A percentile compares a stretch with the other conserved stretches of the same genome.
Evolutionary conservation across 805 yeast species (phyloP).

Genomic region (Scheffersomyces amazonensis): DNA sequence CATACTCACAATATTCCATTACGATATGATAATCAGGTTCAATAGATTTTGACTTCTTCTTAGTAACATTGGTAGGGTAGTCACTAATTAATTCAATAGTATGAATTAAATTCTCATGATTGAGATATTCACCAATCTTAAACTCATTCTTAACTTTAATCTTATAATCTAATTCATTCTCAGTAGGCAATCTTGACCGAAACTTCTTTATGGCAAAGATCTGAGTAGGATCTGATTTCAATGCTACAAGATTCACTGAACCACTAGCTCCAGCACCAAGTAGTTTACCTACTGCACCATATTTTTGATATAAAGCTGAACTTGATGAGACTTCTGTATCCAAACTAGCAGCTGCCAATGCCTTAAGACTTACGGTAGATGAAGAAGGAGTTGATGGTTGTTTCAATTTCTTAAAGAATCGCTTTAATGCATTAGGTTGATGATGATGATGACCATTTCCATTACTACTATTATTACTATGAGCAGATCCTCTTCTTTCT

Average conservation of each 20-base stretch:
- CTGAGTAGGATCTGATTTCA: conserved; percentile 47
- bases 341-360: background rate
- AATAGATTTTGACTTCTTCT: background rate
- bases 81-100: conserved; percentile 80
- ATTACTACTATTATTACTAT: background rate
- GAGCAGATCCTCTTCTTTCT: background rate
- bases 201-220: conserved; percentile 87
- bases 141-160: conserved; percentile 81
- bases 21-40: conserved; percentile 56
- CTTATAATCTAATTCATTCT: conserved; percentile 65
- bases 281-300: conserved; percentile 66
- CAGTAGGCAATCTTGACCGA: conserved; percentile 60
- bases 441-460: conserved; percentile 4
- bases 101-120: conserved; percentile 74
- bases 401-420: conserved; percentile 52
- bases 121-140: conserved; percentile 70
- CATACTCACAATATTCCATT: conserved; percentile 92
- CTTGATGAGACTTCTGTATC: background rate
- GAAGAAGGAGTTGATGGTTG: conserved; percentile 13
- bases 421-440: conserved; percentile 25
- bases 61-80: conserved; percentile 2
- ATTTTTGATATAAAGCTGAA: conserved; percentile 42
- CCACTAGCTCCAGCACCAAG: conserved; percentile 96
- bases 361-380: conserved; percentile 9
- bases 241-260: conserved; percentile 75